phyloP scores from a whole-genome alignment of 805 yeast genomes.

The Pichia scutulata region DNA sequence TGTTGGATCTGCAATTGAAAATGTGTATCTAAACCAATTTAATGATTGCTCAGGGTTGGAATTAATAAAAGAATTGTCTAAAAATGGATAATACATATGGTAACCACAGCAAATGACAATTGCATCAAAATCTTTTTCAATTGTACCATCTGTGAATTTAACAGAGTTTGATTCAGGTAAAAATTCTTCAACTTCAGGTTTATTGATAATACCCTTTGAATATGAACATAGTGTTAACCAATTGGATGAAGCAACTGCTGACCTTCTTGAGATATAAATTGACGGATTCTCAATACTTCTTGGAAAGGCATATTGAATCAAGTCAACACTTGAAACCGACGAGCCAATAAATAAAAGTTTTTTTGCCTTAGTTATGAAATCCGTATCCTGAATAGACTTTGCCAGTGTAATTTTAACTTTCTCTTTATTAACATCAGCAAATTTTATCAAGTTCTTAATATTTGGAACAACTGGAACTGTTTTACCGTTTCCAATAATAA shows the following conservation, averaged over 20 bases:
- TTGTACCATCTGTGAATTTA: slow-evolving; percentile 29
- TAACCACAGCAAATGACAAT: slow-evolving; percentile 48
- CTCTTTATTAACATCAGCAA: slow-evolving; percentile 33
- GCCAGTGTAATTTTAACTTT: slow-evolving; percentile 48
- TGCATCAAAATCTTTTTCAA: slow-evolving; percentile 28
- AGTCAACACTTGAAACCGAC: slow-evolving; percentile 33
- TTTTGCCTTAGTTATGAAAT: slow-evolving; percentile 31
- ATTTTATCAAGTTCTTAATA: slow-evolving; percentile 20
- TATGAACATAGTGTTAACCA: slow-evolving; percentile 12
- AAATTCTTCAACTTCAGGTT: slow-evolving; percentile 15
- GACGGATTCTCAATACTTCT: slow-evolving; percentile 20
- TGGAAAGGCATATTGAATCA: slow-evolving; percentile 30
- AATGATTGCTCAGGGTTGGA: slow-evolving; percentile 1
- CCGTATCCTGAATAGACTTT: slow-evolving; percentile 41
- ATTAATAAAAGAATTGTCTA: slow-evolving; percentile 12
- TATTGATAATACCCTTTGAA: slow-evolving; percentile 13
- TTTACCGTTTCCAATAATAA: slow-evolving; percentile 58
- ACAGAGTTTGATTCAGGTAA: slow-evolving; percentile 16
- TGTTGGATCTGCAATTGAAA: slow-evolving; percentile 36
- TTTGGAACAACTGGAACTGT: slow-evolving; percentile 52
- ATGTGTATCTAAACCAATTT: slow-evolving; percentile 27
- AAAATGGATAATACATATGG: slow-evolving; percentile 37
- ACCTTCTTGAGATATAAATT: slow-evolving; percentile 15
- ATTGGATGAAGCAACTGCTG: neutral
- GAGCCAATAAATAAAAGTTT: slow-evolving; percentile 39